A percentile compares a stretch with the other conserved stretches of the same genome.
These are phyloP conservation scores for Fusarium marasasianum DNA, from an alignment of 2,329 filamentous ascomycete species.

Conservation along the genomic window DNA sequence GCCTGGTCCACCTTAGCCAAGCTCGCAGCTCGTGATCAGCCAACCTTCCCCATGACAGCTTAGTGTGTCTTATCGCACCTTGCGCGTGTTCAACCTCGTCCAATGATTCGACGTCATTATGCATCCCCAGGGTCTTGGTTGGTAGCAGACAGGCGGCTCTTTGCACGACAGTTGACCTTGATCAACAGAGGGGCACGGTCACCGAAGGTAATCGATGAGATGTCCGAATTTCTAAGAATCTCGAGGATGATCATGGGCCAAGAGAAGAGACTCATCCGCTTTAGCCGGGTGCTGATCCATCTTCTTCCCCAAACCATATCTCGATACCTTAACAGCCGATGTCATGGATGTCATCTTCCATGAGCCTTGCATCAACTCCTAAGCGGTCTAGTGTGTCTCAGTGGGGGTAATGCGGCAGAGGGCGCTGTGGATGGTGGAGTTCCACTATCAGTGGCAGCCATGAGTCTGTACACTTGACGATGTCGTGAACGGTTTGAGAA, in stretches of 20 bases:
- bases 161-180: constrained; percentile 18
- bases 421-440: not conserved
- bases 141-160: constrained; percentile 23
- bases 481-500: not conserved
- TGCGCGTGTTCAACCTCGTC: constrained; percentile 34
- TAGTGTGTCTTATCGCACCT: constrained; percentile 35
- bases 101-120: constrained; percentile 39
- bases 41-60: constrained; percentile 20
- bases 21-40: constrained; percentile 39
- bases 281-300: constrained; percentile 7
- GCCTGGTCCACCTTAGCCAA: constrained; percentile 32
- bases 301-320: not conserved
- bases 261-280: not conserved
- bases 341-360: constrained; percentile 1
- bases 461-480: not conserved
- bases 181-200: constrained; percentile 16
- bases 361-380: constrained; percentile 15
- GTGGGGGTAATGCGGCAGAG: constrained; percentile 12
- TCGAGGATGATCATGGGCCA: not conserved
- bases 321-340: not conserved
- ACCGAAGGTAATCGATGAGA: not conserved
- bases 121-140: constrained; percentile 29
- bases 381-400: constrained; percentile 28
- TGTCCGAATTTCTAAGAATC: not conserved
- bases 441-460: not conserved